Evolutionary conservation across 495 filamentous ascomycete genomes (phyloP), one percentile per base, ranked within the genome.

Genomic region (Tricharina praecox): DNA sequence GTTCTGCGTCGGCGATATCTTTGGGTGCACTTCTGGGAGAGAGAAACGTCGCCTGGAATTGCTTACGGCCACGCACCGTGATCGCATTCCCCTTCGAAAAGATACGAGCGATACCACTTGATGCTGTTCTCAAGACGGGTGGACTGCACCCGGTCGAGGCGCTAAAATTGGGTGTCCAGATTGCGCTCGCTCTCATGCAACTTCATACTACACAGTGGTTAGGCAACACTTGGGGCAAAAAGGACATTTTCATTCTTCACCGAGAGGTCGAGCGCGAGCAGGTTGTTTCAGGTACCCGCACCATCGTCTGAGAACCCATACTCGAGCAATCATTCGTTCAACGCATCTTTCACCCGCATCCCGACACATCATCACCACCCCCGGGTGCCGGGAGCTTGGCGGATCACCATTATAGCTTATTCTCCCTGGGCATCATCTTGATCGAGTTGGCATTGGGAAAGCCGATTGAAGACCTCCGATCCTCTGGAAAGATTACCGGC

Each of bases 401-500:
- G 18, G 40, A 38, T 7, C 18, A 38, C 35, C 8, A 43, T 21
- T 4, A 23, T 7, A 43, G 4, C 9, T 16, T 43, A 13, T 61
- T 62, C 28, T 56, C 53, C 1, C 47, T 65, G 1, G 63, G 63
- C 2, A 34, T 64, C 4, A 41, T 57, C 30, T 53, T 65, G 3
- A 53, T 63, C 3, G 63, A 65, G 36, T 54, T 64, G n/a, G 63
- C 51, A 50, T 54, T 53, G 26, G 50, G 54, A 11, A 21, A 52
- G 45, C 13, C 50, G 13, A 38, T 52, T 20, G 51, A 38, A 7
- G 35, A 38, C 35, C 35, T 38, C 18, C 10, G 35, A 38, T 7
- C 8, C 18, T 32, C 28, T 32, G 13, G 28, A 32, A 8, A 38
- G 35, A 38, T 9, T 38, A 5, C 7, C 18, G 35, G 10, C 7